Conservation (phyloP, 2,329 filamentous ascomycete species). For the Epichloe coenophiala region DNA sequence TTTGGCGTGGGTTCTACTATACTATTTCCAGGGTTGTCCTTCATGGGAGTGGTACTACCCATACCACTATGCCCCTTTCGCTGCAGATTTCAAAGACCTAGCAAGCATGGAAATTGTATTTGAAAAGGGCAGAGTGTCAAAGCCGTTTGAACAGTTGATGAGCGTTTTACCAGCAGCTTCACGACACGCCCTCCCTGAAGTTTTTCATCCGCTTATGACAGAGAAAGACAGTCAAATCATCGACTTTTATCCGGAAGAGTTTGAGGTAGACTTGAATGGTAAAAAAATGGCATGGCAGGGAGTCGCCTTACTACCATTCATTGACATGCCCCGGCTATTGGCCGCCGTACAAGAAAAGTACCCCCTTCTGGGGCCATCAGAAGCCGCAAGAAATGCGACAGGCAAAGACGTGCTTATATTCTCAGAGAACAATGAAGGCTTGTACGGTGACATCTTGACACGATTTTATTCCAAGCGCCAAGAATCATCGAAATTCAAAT, state of each 20-base stretch:
- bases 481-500: slow-evolving; percentile 48
- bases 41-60: slow-evolving; percentile 99
- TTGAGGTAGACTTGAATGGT: slow-evolving; percentile 84
- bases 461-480: slow-evolving; percentile 91
- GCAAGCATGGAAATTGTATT: slow-evolving; percentile 69
- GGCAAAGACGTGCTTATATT: slow-evolving; percentile 75
- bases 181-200: slow-evolving; percentile 74
- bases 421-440: slow-evolving; percentile 61
- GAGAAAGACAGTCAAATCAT: slow-evolving; percentile 81
- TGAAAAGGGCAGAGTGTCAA: slow-evolving; percentile 71
- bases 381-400: slow-evolving; percentile 62
- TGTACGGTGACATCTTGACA: slow-evolving; percentile 73
- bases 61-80: slow-evolving; percentile 96
- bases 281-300: slow-evolving; percentile 99
- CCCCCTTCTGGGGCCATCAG: slow-evolving; percentile 62
- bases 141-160: slow-evolving; percentile 95
- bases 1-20: slow-evolving; percentile 85
- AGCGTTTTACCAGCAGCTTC: slow-evolving; percentile 90
- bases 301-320: slow-evolving; percentile 85
- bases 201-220: slow-evolving; percentile 86
- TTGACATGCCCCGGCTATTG: slow-evolving; percentile 79
- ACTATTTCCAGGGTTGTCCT: slow-evolving; percentile 96
- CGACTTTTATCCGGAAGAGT: slow-evolving; percentile 94
- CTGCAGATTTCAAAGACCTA: slow-evolving; percentile 81
- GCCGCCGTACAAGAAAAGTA: slow-evolving; percentile 74